These are phyloP conservation scores for Wickerhamomyces sp. DNA, from an alignment of 1,139 yeast genomes.

Conservation along the genomic window DNA sequence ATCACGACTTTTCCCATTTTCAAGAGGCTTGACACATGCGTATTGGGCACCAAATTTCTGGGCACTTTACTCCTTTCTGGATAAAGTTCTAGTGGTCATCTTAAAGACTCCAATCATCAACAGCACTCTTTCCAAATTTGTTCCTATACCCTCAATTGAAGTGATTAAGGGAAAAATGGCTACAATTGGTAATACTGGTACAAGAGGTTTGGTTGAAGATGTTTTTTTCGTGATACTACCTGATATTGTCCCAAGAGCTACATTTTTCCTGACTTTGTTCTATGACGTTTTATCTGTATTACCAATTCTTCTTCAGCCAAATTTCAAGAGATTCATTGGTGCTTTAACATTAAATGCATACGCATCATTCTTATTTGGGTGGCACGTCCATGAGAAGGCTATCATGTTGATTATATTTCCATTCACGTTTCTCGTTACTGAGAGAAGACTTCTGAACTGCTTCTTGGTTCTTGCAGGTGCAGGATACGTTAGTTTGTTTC, in stretches of 20 bases:
- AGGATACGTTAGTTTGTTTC: conserved; percentile 86
- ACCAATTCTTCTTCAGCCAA: conserved; percentile 73
- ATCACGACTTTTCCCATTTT: conserved; percentile 79
- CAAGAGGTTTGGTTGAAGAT: conserved; percentile 91
- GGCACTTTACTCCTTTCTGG: conserved; percentile 90
- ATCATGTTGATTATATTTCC: conserved; percentile 87
- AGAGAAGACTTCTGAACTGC: conserved; percentile 65
- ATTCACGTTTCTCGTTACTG: conserved; percentile 71
- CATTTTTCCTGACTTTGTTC: conserved; percentile 74
- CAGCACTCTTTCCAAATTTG: conserved; percentile 23
- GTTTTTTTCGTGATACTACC: conserved; percentile 79
- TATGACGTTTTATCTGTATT: conserved; percentile 71
- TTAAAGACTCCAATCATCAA: conserved; percentile 42
- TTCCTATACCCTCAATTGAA: conserved; percentile 26
- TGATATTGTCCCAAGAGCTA: conserved; percentile 67
- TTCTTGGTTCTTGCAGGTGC: conserved; percentile 65
- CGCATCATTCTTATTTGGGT: conserved; percentile 89
- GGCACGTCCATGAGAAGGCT: conserved; percentile 99
- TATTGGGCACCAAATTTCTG: conserved; percentile 99
- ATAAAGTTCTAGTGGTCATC: conserved; percentile 58
- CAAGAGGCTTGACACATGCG: conserved; percentile 94
- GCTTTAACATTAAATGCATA: conserved; percentile 85
- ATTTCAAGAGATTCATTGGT: conserved; percentile 74
- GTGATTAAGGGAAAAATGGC: conserved; percentile 25
- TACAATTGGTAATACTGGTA: conserved; percentile 40